Percentiles rank a stretch among this genome's conserved stretches.
phyloP scores from a whole-genome alignment of 2,329 filamentous ascomycete genomes.

The Pseudogymnoascus sp. region DNA sequence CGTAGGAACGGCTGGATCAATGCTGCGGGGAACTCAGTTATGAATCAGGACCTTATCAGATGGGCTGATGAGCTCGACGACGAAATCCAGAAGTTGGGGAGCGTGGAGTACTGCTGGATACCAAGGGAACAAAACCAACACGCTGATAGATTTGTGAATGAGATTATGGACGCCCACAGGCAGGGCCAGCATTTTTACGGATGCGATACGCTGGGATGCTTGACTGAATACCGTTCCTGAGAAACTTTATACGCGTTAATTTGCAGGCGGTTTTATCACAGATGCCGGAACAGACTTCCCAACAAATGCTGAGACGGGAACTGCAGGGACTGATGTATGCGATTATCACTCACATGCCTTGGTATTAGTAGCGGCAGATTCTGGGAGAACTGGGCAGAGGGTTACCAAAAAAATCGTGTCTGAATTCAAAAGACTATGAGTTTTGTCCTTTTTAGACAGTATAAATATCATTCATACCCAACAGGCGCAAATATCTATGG shows the following conservation, averaged over 20 bases:
- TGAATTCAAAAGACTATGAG: background rate
- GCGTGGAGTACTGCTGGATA: slow-evolving; percentile 29
- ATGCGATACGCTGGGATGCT: no score
- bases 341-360: background rate
- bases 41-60: slow-evolving; percentile 32
- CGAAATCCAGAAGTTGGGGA: slow-evolving; percentile 22
- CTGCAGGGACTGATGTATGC: no score
- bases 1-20: slow-evolving; percentile 29
- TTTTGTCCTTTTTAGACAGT: background rate
- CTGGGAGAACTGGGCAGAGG: background rate
- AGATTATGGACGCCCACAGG: slow-evolving; percentile 23
- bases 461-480: background rate
- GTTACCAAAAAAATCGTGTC: background rate
- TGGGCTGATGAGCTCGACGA: slow-evolving; percentile 24
- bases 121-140: slow-evolving; percentile 28
- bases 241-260: background rate
- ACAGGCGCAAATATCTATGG: background rate
- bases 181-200: no score
- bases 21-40: slow-evolving; percentile 25
- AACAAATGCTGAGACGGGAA: background rate
- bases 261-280: background rate
- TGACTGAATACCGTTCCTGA: no score
- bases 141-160: slow-evolving; percentile 29
- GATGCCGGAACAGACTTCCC: no score
- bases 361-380: background rate